Evolutionary conservation across 306 rosid genomes (phyloP).

Genomic region (Fragaria vesca): DNA sequence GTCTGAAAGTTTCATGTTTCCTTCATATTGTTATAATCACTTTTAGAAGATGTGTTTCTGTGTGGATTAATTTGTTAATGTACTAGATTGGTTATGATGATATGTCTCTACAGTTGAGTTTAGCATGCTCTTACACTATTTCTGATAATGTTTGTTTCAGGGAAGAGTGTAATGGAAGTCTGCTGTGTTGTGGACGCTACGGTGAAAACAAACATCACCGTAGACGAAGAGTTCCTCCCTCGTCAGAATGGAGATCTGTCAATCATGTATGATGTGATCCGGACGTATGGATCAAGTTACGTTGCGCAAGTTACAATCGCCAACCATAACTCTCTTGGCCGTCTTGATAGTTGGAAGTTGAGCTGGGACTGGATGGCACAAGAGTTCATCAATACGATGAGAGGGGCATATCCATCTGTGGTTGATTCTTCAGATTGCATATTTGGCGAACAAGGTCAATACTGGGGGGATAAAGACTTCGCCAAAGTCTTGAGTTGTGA

Average conservation of each 20-base stretch:
- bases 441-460: conserved; percentile 62
- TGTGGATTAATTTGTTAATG: neutral
- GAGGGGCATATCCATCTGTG: conserved; percentile 82
- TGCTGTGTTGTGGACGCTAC: conserved; percentile 61
- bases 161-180: conserved; percentile 54
- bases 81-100: neutral
- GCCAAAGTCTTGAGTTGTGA: conserved; percentile 71
- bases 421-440: conserved; percentile 80
- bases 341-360: conserved; percentile 89
- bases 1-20: neutral
- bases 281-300: conserved; percentile 61
- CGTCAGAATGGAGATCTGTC: conserved; percentile 88
- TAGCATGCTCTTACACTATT: neutral
- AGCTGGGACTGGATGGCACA: conserved; percentile 94
- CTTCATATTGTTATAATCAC: neutral
- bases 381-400: conserved; percentile 79
- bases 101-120: neutral
- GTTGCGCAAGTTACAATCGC: conserved; percentile 77
- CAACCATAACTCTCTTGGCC: conserved; percentile 88
- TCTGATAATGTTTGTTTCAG: conserved; percentile 32
- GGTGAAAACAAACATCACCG: conserved; percentile 52
- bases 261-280: conserved; percentile 82
- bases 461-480: conserved; percentile 55
- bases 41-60: neutral
- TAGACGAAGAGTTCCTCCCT: conserved; percentile 53